Conservation (phyloP, 148 eudicot species). For the Limonium bicolor region DNA sequence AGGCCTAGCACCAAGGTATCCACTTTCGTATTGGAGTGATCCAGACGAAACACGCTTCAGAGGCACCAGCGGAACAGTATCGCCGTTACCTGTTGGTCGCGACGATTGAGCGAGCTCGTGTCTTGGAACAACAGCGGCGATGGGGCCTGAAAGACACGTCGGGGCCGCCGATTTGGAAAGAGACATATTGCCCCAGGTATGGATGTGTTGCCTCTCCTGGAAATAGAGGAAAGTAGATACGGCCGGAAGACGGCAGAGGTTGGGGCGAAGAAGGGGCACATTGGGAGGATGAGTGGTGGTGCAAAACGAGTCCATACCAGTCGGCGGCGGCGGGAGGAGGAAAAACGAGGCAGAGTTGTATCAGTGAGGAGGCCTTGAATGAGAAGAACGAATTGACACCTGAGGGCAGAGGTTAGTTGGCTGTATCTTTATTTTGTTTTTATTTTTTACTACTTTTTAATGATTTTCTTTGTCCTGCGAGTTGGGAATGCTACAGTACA, state of each 20-base stretch:
- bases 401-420: too few relatives aligned
- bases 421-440: too few relatives aligned
- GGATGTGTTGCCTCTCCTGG: background rate
- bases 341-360: too few relatives aligned
- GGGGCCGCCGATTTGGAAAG: constrained; percentile 9
- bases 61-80: background rate
- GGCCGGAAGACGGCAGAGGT: constrained; percentile 2
- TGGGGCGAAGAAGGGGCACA: constrained; percentile 6
- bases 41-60: constrained; percentile 18
- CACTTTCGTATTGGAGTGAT: constrained; percentile 54
- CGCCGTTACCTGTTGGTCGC: background rate
- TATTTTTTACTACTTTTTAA: too few relatives aligned
- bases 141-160: constrained; percentile 1
- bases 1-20: constrained; percentile 39
- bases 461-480: too few relatives aligned
- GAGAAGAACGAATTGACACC: too few relatives aligned
- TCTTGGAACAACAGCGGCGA: background rate
- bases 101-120: background rate
- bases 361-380: too few relatives aligned
- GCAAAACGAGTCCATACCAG: constrained; percentile 9
- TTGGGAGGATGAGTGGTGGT: constrained; percentile 4
- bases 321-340: constrained; percentile 2
- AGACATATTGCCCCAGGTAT: background rate
- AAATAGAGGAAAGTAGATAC: background rate
- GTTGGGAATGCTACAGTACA: too few relatives aligned